phyloP scores from a whole-genome alignment of 495 filamentous ascomycete species.

The Cercophora sp. region DNA sequence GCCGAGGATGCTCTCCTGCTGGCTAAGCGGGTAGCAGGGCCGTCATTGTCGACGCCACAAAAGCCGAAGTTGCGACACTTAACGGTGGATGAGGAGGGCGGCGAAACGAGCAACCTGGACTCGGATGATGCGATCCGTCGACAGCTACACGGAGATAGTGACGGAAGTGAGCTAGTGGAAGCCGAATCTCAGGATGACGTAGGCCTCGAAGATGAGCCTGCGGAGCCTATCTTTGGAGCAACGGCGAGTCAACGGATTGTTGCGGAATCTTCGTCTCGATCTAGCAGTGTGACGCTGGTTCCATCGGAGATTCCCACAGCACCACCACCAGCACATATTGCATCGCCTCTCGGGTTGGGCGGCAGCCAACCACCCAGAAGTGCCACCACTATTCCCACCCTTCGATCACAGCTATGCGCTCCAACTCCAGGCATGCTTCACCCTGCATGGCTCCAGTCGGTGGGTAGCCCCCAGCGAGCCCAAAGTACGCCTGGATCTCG shows the following conservation, averaged over 20 bases:
- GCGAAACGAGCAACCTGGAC: slow-evolving; percentile 14
- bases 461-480: too few species aligned
- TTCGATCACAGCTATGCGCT: too few species aligned
- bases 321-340: too few species aligned
- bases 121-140: slow-evolving; percentile 23
- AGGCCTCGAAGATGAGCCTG: too few species aligned
- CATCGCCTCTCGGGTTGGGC: too few species aligned
- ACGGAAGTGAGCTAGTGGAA: not conserved
- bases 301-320: not conserved
- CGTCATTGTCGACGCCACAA: slow-evolving; percentile 31
- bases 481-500: too few species aligned
- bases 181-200: not conserved
- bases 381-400: too few species aligned
- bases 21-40: slow-evolving; percentile 22
- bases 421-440: too few species aligned
- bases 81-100: slow-evolving; percentile 11
- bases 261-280: not conserved
- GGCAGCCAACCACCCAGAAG: too few species aligned
- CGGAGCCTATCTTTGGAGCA: too few species aligned
- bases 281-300: not conserved
- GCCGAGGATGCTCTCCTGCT: slow-evolving; percentile 13
- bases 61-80: slow-evolving; percentile 18
- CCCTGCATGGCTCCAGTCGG: too few species aligned
- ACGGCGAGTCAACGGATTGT: not conserved
- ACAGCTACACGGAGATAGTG: slow-evolving; percentile 4